phyloP scores from a whole-genome alignment of 441 rosid genomes.

The Isatis lusitanica region DNA sequence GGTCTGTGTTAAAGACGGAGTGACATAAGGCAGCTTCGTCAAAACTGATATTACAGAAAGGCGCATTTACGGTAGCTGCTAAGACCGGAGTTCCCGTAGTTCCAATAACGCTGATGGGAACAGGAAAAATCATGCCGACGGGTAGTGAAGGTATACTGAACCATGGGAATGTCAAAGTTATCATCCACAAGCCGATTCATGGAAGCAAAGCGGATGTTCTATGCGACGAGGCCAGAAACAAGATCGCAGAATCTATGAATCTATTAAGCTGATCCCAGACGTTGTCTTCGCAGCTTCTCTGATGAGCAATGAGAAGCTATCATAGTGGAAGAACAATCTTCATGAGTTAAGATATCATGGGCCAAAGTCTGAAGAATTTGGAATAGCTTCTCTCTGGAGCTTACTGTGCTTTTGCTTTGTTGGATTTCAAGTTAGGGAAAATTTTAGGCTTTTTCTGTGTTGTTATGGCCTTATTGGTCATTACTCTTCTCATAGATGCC shows the following conservation, averaged over 20 bases:
- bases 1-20: not conserved
- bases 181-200: constrained; percentile 69
- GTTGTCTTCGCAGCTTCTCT: not conserved
- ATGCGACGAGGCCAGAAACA: constrained; percentile 62
- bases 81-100: constrained; percentile 77
- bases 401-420: not conserved
- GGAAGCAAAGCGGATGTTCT: constrained; percentile 63
- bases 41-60: constrained; percentile 54
- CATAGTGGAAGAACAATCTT: not conserved
- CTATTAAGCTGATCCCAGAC: constrained; percentile 38
- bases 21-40: not conserved
- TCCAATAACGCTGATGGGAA: constrained; percentile 80
- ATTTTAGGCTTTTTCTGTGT: not conserved
- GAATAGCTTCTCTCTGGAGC: not conserved
- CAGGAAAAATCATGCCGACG: constrained; percentile 84
- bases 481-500: not conserved
- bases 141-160: constrained; percentile 73
- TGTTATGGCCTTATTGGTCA: not conserved
- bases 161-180: constrained; percentile 62
- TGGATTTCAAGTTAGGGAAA: not conserved
- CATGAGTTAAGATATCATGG: not conserved
- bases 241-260: constrained; percentile 51
- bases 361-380: not conserved
- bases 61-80: constrained; percentile 86
- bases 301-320: not conserved